A percentile compares a stretch with the other conserved stretches of the same genome.
These are phyloP conservation scores for Aspergillus arachidicola DNA, from an alignment of 2,329 filamentous ascomycete species.

Conservation along the genomic window DNA sequence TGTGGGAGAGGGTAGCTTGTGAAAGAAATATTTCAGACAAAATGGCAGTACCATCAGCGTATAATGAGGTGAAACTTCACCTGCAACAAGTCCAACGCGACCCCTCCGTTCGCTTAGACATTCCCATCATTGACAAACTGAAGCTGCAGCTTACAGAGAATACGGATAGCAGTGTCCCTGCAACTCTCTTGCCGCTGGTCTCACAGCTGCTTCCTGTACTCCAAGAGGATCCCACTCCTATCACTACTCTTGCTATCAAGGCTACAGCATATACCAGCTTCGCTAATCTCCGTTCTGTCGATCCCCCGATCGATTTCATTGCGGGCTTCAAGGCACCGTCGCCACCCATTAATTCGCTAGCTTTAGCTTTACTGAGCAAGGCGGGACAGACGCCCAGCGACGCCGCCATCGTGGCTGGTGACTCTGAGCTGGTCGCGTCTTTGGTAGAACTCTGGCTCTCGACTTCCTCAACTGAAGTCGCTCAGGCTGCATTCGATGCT, in stretches of 20 bases:
- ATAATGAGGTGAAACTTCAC: slow-evolving; percentile 42
- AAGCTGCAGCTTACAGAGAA: slow-evolving; percentile 46
- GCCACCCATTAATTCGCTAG: slow-evolving; percentile 58
- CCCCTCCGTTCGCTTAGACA: slow-evolving; percentile 50
- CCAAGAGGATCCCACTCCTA: slow-evolving; percentile 60
- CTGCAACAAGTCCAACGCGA: slow-evolving; percentile 48
- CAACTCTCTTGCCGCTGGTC: slow-evolving; percentile 48
- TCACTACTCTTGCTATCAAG: slow-evolving; percentile 56
- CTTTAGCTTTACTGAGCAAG: slow-evolving; percentile 59
- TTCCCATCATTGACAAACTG: slow-evolving; percentile 53
- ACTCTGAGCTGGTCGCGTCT: slow-evolving; percentile 56
- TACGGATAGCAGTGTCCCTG: slow-evolving; percentile 40
- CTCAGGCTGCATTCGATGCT: slow-evolving; percentile 56
- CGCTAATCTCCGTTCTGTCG: slow-evolving; percentile 50
- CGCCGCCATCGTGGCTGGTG: slow-evolving; percentile 60
- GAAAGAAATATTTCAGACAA: slow-evolving; percentile 4
- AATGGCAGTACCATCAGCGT: slow-evolving; percentile 41
- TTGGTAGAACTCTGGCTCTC: slow-evolving; percentile 63
- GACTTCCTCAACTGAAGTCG: slow-evolving; percentile 57
- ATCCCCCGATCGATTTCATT: slow-evolving; percentile 56
- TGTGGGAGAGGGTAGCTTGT: background rate
- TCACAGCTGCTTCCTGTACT: slow-evolving; percentile 55
- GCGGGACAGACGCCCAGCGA: slow-evolving; percentile 55
- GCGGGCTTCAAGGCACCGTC: slow-evolving; percentile 55
- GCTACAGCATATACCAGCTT: slow-evolving; percentile 54